Evolutionary conservation across 768 basidiomycete species (phyloP).

Genomic region (Boletus speciosus): DNA sequence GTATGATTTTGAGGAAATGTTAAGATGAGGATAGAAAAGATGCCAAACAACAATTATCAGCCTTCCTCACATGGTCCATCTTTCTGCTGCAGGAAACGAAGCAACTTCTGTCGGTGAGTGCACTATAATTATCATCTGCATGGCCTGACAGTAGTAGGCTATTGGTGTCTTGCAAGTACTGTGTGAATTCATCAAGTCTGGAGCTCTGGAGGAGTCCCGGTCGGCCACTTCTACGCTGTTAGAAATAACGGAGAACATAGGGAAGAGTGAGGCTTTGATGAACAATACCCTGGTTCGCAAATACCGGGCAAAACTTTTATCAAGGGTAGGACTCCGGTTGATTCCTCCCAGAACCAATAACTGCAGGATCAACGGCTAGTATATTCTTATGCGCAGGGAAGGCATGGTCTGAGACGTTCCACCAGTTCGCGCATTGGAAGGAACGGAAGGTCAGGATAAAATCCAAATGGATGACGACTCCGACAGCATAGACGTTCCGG

Average conservation of each 20-base stretch:
- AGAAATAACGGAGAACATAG: conserved; percentile 42
- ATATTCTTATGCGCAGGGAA: conserved; percentile 18
- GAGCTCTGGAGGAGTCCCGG: conserved; percentile 51
- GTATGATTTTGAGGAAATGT: neutral
- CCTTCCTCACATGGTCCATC: conserved; percentile 51
- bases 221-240: conserved; percentile 43
- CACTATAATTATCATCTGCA: neutral
- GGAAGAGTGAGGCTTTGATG: conserved; percentile 38
- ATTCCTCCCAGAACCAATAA: conserved; percentile 46
- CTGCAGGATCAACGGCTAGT: conserved; percentile 42
- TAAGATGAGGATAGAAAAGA: conserved; percentile 49
- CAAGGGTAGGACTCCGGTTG: conserved; percentile 59
- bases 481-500: conserved; percentile 64
- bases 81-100: conserved; percentile 36
- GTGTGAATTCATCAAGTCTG: conserved; percentile 67
- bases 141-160: conserved; percentile 38
- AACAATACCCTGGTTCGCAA: conserved; percentile 70
- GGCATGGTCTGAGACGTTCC: conserved; percentile 20
- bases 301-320: conserved; percentile 60
- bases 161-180: conserved; percentile 68
- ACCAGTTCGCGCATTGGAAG: conserved; percentile 26
- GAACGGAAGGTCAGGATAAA: conserved; percentile 3
- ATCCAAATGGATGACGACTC: conserved; percentile 24
- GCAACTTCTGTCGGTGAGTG: conserved; percentile 51
- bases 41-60: conserved; percentile 43